phyloP scores from a whole-genome alignment of 2,329 filamentous ascomycete genomes.

The Pseudocercospora eumusae region DNA sequence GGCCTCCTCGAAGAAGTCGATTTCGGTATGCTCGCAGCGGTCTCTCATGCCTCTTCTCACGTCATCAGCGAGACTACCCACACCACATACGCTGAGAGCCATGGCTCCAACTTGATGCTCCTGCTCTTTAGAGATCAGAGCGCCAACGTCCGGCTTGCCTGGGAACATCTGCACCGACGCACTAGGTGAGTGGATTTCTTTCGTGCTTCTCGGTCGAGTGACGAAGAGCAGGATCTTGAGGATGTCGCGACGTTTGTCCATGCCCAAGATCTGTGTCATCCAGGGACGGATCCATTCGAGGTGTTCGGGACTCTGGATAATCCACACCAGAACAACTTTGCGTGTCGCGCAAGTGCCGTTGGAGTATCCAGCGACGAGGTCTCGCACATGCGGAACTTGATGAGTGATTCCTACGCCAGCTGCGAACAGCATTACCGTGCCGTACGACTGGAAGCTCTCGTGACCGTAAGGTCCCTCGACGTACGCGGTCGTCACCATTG shows the following conservation, averaged over 20 bases:
- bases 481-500: constrained; percentile 67
- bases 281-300: constrained; percentile 92
- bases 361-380: constrained; percentile 58
- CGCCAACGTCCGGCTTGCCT: constrained; percentile 78
- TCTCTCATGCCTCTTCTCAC: constrained; percentile 67
- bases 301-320: constrained; percentile 84
- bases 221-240: constrained; percentile 87
- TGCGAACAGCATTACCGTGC: constrained; percentile 85
- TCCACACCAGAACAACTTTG: constrained; percentile 83
- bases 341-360: constrained; percentile 77
- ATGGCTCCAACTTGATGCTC: constrained; percentile 82
- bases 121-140: constrained; percentile 79
- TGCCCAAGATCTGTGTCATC: constrained; percentile 80
- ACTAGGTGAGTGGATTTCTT: constrained; percentile 74
- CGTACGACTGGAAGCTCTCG: constrained; percentile 86
- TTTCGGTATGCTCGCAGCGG: constrained; percentile 64
- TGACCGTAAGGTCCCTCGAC: constrained; percentile 85
- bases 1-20: constrained; percentile 79
- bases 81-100: constrained; percentile 79
- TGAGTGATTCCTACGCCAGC: constrained; percentile 95
- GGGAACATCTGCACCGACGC: constrained; percentile 88
- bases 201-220: constrained; percentile 80
- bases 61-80: constrained; percentile 72
- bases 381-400: constrained; percentile 82
- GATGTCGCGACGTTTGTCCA: constrained; percentile 78